These are phyloP conservation scores for Heliocybe sulcata DNA, from an alignment of 1,284 basidiomycete genomes.

Conservation along the genomic window DNA sequence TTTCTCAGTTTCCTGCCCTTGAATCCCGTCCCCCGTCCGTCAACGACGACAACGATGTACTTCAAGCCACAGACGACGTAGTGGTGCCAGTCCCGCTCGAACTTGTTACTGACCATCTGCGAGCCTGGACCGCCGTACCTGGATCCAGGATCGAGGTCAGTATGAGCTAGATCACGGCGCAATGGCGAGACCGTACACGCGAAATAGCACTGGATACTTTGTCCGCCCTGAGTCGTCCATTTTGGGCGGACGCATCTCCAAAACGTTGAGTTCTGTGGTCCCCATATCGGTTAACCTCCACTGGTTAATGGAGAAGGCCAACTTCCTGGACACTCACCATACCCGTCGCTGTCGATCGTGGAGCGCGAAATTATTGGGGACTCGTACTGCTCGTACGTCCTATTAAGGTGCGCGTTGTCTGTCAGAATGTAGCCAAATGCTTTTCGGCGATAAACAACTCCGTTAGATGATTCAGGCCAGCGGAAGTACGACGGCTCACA, in stretches of 20 bases:
- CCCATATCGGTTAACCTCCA: slow-evolving; percentile 3
- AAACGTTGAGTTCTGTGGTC: slow-evolving; percentile 69
- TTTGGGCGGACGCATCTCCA: slow-evolving; percentile 84
- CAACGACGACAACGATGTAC: slow-evolving; percentile 84
- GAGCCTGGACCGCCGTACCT: slow-evolving; percentile 90
- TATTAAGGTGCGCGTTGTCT: slow-evolving; percentile 69
- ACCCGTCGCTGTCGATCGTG: slow-evolving; percentile 74
- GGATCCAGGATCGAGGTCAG: neutral
- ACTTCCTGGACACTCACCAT: slow-evolving; percentile 40
- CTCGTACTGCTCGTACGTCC: slow-evolving; percentile 66
- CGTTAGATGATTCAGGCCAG: neutral
- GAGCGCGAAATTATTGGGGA: slow-evolving; percentile 63
- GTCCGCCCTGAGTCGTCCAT: slow-evolving; percentile 91
- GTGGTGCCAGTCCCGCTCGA: slow-evolving; percentile 77
- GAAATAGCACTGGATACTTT: slow-evolving; percentile 90
- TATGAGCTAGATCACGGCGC: neutral
- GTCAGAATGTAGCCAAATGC: slow-evolving; percentile 62
- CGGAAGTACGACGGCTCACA: slow-evolving; percentile 30
- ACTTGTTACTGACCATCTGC: slow-evolving; percentile 68
- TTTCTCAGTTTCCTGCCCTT: slow-evolving; percentile 82
- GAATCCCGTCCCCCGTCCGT: slow-evolving; percentile 92
- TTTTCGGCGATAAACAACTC: slow-evolving; percentile 16
- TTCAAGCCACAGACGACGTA: slow-evolving; percentile 79
- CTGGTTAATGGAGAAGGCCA: neutral
- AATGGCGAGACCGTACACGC: slow-evolving; percentile 45